Evolutionary conservation across 192 early-diverging fungal genomes (phyloP).

Genomic region (Podila horticola): DNA sequence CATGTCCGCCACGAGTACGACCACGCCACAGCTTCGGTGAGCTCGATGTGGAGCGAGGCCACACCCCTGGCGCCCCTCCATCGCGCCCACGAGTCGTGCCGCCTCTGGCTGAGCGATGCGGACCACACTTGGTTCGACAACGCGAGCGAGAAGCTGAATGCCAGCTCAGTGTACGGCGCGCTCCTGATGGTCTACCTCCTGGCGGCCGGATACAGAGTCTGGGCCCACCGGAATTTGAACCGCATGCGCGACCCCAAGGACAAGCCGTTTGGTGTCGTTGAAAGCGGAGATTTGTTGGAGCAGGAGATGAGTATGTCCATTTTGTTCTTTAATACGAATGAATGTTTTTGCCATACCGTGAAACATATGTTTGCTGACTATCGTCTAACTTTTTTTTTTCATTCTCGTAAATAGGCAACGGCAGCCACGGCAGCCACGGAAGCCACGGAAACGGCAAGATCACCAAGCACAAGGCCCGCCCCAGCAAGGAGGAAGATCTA

Average conservation of each 20-base stretch:
- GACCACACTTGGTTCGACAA: constrained; percentile 12
- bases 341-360: not conserved
- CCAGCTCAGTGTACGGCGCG: constrained; percentile 34
- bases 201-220: constrained; percentile 23
- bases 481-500: constrained; percentile 14
- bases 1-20: constrained; percentile 29
- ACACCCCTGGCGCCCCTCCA: constrained; percentile 10
- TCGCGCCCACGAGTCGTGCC: constrained; percentile 17
- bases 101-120: constrained; percentile 14
- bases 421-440: not conserved
- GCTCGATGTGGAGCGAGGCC: constrained; percentile 26
- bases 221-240: constrained; percentile 6
- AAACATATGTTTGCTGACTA: not conserved
- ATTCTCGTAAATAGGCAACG: not conserved
- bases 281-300: not conserved
- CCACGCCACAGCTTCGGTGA: constrained; percentile 27
- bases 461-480: constrained; percentile 21
- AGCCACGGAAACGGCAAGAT: constrained; percentile 12
- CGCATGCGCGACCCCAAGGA: constrained; percentile 20
- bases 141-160: not conserved
- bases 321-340: not conserved
- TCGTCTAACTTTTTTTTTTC: not conserved
- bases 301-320: not conserved
- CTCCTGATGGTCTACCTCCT: constrained; percentile 24
- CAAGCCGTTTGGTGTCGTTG: constrained; percentile 22